Evolutionary conservation across 345 rosid species (phyloP).

Genomic region (Brassica incana): DNA sequence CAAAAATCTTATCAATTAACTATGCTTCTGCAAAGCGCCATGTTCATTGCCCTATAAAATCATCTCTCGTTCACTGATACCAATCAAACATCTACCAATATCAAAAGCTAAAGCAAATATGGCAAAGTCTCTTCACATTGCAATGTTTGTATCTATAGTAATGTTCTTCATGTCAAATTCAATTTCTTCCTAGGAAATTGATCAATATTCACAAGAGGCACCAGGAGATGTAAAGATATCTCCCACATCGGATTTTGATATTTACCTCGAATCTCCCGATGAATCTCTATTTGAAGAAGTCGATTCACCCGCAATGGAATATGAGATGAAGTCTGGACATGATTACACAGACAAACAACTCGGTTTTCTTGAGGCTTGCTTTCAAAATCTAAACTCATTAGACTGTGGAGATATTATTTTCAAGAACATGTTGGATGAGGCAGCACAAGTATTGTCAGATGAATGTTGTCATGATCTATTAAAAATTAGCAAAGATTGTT

Average conservation of each 20-base stretch:
- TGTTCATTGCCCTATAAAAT: not conserved
- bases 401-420: not conserved
- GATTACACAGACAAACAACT: not conserved
- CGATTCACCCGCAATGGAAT: constrained; percentile 1
- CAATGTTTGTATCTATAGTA: not conserved
- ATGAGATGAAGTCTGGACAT: not conserved
- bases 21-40: not conserved
- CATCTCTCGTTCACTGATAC: not conserved
- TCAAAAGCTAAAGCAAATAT: constrained; percentile 8
- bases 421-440: not conserved
- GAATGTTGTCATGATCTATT: constrained; percentile 20
- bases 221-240: constrained; percentile 1
- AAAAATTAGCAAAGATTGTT: constrained; percentile 22
- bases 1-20: not conserved
- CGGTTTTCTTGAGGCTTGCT: not conserved
- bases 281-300: not conserved
- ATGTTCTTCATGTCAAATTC: not conserved
- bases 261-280: constrained; percentile 6
- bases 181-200: not conserved
- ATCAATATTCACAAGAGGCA: not conserved
- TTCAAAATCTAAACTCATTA: not conserved
- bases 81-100: not conserved
- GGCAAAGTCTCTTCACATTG: constrained; percentile 19
- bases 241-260: constrained; percentile 11
- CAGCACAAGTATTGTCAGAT: not conserved